Evolutionary conservation across 306 rosid species (phyloP).

Genomic region (Cucurbita ficifolia): DNA sequence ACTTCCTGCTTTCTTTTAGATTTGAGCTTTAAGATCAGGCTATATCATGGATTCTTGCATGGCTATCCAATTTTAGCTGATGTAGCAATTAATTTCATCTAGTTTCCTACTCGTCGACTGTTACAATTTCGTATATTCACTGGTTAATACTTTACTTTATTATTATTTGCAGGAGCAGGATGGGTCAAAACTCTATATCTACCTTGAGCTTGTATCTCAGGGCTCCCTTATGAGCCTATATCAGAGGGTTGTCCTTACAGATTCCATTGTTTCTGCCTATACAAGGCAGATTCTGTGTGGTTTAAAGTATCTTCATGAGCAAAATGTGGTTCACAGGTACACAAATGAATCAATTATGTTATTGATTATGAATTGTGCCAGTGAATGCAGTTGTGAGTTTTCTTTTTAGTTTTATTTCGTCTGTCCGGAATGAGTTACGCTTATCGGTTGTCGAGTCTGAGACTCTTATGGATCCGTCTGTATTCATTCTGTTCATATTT

Average conservation of each 20-base stretch:
- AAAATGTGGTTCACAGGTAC: constrained; percentile 83
- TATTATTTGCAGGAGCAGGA: constrained; percentile 70
- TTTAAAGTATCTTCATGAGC: constrained; percentile 89
- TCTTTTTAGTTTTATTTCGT: background rate
- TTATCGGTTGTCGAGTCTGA: background rate
- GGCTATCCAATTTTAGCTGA: background rate
- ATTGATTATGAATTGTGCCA: background rate
- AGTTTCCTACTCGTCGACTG: background rate
- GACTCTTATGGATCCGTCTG: background rate
- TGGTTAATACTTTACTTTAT: constrained; percentile 6
- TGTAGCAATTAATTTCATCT: background rate
- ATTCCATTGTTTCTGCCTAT: constrained; percentile 73
- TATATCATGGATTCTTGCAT: background rate
- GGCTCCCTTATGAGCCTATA: constrained; percentile 75
- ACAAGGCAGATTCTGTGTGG: constrained; percentile 84
- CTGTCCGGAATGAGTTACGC: background rate
- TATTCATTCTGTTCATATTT: background rate
- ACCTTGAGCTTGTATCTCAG: constrained; percentile 75
- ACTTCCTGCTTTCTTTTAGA: background rate
- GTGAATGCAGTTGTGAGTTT: background rate
- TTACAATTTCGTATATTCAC: background rate
- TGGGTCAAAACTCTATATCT: constrained; percentile 65
- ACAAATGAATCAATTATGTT: background rate
- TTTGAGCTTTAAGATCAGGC: background rate
- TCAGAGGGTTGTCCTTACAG: constrained; percentile 44